Conservation (phyloP, 2,329 filamentous ascomycete genomes). For the Rutstroemia sydowiana region DNA sequence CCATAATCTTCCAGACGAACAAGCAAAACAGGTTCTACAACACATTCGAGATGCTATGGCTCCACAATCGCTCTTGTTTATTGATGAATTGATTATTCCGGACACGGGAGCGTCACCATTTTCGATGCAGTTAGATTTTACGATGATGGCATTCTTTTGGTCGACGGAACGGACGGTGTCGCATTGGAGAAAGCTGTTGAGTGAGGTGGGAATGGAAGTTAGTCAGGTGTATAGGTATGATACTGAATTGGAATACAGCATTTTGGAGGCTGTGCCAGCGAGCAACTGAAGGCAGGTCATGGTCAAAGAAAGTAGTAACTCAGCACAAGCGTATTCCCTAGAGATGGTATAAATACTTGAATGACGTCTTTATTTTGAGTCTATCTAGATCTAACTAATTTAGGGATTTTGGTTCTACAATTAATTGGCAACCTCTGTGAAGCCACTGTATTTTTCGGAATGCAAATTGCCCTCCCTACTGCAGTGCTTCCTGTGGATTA, state of each 20-base stretch:
- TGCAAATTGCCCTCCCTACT: too few relatives aligned
- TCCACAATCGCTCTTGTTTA: conserved; percentile 17
- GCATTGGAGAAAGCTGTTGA: conserved; percentile 6
- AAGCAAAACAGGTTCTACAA: conserved; percentile 19
- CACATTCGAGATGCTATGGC: conserved; percentile 21
- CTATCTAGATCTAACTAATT: too few relatives aligned
- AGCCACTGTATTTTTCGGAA: too few relatives aligned
- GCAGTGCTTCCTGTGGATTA: too few relatives aligned
- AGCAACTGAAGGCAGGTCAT: neutral
- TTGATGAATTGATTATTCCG: conserved; percentile 32
- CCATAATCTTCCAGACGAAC: conserved; percentile 29
- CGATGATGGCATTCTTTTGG: conserved; percentile 30
- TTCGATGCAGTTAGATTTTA: conserved; percentile 31
- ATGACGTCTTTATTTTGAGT: too few relatives aligned
- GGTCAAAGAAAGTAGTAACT: too few relatives aligned
- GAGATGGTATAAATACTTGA: too few relatives aligned
- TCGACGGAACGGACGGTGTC: conserved; percentile 7
- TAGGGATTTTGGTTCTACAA: too few relatives aligned
- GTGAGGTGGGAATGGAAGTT: conserved; percentile 2
- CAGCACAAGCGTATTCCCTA: too few relatives aligned
- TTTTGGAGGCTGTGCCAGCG: neutral
- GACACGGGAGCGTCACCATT: conserved; percentile 24
- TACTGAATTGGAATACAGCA: neutral
- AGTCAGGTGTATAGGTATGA: neutral
- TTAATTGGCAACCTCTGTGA: too few relatives aligned